Base-by-base conservation (phyloP, 1,284 basidiomycete species). In the Cryptococcus sp. region DNA sequence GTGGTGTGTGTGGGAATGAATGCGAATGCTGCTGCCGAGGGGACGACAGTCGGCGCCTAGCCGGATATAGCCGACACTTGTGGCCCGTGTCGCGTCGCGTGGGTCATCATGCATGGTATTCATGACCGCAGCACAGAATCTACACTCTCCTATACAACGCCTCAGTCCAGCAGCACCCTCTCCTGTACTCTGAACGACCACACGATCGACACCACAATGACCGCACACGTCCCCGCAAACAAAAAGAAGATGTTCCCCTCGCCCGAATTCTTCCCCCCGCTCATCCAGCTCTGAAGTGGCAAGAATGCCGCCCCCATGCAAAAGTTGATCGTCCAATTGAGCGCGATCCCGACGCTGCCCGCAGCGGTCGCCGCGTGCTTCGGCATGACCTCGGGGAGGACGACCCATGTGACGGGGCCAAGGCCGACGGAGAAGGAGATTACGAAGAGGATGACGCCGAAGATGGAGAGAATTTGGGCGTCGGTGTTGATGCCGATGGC, bases 391-490 rank as follows among this genome's bases (percentile, higher is more conserved):
- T 73, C 72, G 23, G 64, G 53, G 9, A 73, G 56, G 4, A 75
- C 70, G 0, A 75, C 73, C 71, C 71, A 73, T 11, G 69, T 66
- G 16, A 75, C 67, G 4, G 73, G 73, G 2, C 72, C 73, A 2
- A 75, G 64, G 13, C 73, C 73, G 35, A 72, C 42, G 5, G 62
- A 66, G 58, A 72, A 75, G 36, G 59, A 53, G 1, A 62, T 35
- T 2, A 73, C 72, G 43, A 70, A 75, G n/a, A 52, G 38, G 45
- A 71, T 53, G 38, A 73, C 63, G 3, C 65, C 64, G 2, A 57
- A 37, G 3, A 64, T 60, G 11, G 68, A 67, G 0, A 68, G 53
- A 0, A 55, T 33, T 18, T 59, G 55, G 9, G 52, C 48, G 40
- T 56, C 59, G 43, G 52, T 52, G 56, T 75, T 75, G 52, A 75